Evolutionary conservation across 2,329 filamentous ascomycete genomes (phyloP), one percentile per base, ranked within the genome.

Genomic region (Xylaria sp.): DNA sequence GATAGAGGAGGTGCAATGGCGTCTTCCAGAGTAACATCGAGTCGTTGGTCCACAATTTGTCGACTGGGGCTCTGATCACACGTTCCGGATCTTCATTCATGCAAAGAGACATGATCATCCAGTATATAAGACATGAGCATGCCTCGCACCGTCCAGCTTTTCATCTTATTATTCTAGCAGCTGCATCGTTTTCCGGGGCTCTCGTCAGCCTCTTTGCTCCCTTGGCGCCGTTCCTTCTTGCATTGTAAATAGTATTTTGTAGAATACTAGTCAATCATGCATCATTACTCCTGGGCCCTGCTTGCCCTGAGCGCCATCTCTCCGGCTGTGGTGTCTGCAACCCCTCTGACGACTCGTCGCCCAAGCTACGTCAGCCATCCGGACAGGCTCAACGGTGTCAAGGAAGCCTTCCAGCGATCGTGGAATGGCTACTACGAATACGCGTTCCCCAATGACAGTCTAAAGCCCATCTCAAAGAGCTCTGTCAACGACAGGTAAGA

Each of bases 361-460:
- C 72, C 74, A 3, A 63, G 66, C 49, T 77, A 77, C 59, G 69
- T 73, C 26, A 72, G 80, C 4, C 79, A 84, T 66, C 74, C 77
- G 0, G 78, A 77, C 11, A 81, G 88, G 72, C 86, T 89, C 13
- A 82, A 84, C 58, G 87, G 88, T 1, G 87, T 94, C 62, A 90
- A 89, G 77, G 86, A 88, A 63, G 89, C 89, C 0, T 95, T 94
- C 75, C 83, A 87, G 66, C 85, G 86, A 74, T 90, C 91, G 2
- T 94, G 92, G 91, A 80, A 89, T 67, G 91, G 90, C 1, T 95
- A 95, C 78, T 87, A 88, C 75, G 81, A 88, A 79, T 88, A 92
- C 80, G 92, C 92, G 0, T 94, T 92, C 70, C 92, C 91, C 0
- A 88, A 93, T 73, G 93, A 97, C 78, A 92, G 93, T 53, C 82